Conservation (phyloP, 805 yeast genomes). For the Yamadazyma ubonensis region DNA sequence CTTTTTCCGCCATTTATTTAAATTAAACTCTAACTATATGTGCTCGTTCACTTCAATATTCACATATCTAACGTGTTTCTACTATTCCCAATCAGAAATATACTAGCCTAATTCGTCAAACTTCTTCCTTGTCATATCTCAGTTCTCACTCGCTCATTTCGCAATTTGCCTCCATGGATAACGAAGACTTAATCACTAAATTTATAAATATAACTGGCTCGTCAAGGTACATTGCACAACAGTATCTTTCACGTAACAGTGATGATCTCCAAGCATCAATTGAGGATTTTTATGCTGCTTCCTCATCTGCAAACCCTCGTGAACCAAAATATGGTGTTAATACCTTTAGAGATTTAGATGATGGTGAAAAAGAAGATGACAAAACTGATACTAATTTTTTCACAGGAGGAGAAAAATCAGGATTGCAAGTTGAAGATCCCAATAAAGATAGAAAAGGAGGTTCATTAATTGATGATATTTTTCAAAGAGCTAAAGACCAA, state of each 20-base stretch:
- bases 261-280: conserved; percentile 39
- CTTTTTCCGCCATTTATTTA: too few relatives aligned
- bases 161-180: conserved; percentile 17
- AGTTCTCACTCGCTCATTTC: too few relatives aligned
- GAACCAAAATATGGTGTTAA: conserved; percentile 20
- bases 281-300: conserved; percentile 38
- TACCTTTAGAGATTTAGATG: conserved; percentile 40
- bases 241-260: conserved; percentile 36
- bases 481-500: conserved; percentile 56
- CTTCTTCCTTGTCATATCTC: too few relatives aligned
- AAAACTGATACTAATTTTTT: conserved; percentile 54
- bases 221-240: conserved; percentile 36
- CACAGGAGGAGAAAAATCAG: conserved; percentile 76
- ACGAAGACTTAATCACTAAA: conserved; percentile 28
- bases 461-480: conserved; percentile 63
- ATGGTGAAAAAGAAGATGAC: conserved; percentile 51
- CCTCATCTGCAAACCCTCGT: conserved; percentile 7
- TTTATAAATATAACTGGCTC: conserved; percentile 38
- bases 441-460: conserved; percentile 36
- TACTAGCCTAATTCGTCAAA: neutral
- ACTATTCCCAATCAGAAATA: too few relatives aligned
- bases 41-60: too few relatives aligned
- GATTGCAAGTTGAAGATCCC: conserved; percentile 77
- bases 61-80: too few relatives aligned
- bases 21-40: too few relatives aligned